Percentiles rank a stretch among this genome's conserved stretches.
Evolutionary conservation across 1,139 yeast species (phyloP).

Genomic region (Kurtzmaniella quercitrusa): DNA sequence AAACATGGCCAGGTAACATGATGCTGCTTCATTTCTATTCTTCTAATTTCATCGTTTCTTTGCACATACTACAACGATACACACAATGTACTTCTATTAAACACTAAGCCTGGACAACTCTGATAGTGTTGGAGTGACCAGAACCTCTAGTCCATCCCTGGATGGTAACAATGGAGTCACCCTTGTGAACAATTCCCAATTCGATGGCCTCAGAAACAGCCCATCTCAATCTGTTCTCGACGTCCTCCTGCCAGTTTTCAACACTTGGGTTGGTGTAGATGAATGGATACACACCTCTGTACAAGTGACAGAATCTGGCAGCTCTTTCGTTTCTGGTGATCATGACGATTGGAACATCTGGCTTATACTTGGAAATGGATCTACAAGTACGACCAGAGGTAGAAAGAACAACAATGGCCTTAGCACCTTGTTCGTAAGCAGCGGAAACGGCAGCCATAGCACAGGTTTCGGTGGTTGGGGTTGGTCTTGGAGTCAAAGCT

Average conservation of each 20-base stretch:
- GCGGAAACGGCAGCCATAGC: conserved; percentile 97
- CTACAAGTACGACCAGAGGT: conserved; percentile 95
- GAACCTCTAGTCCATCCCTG: conserved; percentile 99
- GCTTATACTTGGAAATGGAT: conserved; percentile 95
- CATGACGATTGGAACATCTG: conserved; percentile 96
- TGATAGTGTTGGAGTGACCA: conserved; percentile 98
- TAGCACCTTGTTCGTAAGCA: conserved; percentile 92
- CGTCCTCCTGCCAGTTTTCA: conserved; percentile 94
- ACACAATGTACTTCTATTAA: background rate
- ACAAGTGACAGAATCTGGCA: conserved; percentile 92
- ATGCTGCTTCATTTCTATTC: too few relatives aligned
- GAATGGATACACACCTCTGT: conserved; percentile 98
- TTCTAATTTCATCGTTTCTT: too few relatives aligned
- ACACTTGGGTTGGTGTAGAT: conserved; percentile 65
- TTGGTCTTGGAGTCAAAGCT: conserved; percentile 80
- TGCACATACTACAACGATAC: background rate
- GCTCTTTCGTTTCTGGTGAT: conserved; percentile 92
- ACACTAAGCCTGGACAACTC: conserved; percentile 53
- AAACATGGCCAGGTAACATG: too few relatives aligned
- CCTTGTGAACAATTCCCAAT: conserved; percentile 79
- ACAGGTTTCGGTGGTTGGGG: conserved; percentile 92
- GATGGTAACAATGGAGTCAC: conserved; percentile 89
- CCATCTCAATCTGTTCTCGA: conserved; percentile 90
- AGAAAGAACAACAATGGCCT: conserved; percentile 93
- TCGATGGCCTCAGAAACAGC: conserved; percentile 89